Percentiles rank a stretch among this genome's conserved stretches.
These are phyloP conservation scores for Xylariaceae sp. DNA, from an alignment of 2,329 filamentous ascomycete genomes.

Conservation along the genomic window DNA sequence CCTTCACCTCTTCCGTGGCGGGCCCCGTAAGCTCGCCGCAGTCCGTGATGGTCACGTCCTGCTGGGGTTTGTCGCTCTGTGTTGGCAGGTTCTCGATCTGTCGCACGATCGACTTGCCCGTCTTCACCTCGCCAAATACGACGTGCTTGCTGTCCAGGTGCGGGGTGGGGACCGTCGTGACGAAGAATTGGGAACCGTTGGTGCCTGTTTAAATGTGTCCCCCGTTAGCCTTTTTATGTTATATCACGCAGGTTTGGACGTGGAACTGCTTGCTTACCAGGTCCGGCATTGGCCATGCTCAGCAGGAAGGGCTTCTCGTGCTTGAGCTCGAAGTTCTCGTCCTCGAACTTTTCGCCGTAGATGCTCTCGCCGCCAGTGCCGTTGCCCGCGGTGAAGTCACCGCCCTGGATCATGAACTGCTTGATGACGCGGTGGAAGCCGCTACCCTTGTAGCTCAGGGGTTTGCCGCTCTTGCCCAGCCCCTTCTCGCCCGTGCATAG, in stretches of 20 bases:
- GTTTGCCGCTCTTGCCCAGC: slow-evolving; percentile 78
- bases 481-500: slow-evolving; percentile 97
- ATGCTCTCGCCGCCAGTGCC: slow-evolving; percentile 97
- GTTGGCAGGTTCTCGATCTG: slow-evolving; percentile 87
- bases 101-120: slow-evolving; percentile 88
- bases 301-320: slow-evolving; percentile 93
- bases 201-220: slow-evolving; percentile 66
- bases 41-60: slow-evolving; percentile 77
- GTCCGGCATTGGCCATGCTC: slow-evolving; percentile 97
- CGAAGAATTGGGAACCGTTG: slow-evolving; percentile 98
- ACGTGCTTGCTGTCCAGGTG: slow-evolving; percentile 97
- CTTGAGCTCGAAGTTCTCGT: slow-evolving; percentile 93
- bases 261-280: slow-evolving; percentile 70
- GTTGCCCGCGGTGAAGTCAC: slow-evolving; percentile 94
- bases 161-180: slow-evolving; percentile 93
- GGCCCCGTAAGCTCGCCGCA: slow-evolving; percentile 84
- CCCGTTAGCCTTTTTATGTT: too few relatives aligned
- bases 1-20: slow-evolving; percentile 72
- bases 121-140: slow-evolving; percentile 93
- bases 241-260: too few relatives aligned
- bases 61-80: slow-evolving; percentile 76
- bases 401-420: slow-evolving; percentile 98
- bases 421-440: slow-evolving; percentile 97
- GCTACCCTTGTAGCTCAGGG: slow-evolving; percentile 91
- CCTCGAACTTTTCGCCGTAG: slow-evolving; percentile 95